Base-by-base conservation (phyloP, 2,329 filamentous ascomycete species). In the Neofusicoccum kwambonambiense region DNA sequence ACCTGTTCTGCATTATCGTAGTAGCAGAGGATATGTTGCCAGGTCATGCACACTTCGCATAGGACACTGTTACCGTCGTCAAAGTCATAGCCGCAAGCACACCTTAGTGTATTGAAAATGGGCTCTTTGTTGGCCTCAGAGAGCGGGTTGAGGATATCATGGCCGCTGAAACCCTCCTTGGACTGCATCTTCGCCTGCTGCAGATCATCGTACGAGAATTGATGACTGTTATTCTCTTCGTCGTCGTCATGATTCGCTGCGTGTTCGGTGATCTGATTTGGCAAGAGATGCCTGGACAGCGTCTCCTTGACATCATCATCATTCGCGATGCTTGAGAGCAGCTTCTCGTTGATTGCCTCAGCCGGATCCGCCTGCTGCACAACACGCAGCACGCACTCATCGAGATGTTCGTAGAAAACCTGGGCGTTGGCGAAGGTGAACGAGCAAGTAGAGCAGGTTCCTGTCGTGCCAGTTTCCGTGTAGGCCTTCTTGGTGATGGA, bases 241-340 rank as follows among this genome's bases (percentile, higher is more conserved):
- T 86, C 83, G 2, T 88, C 87, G 3, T 89, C 86, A 7, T 83
- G 89, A 78, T 82, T 98, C 94, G 80, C 97, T 94, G 77, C 98
- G 97, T 97, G 97, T 74, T 97, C 94, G 78, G 98, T 94, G 3
- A 94, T 92, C 67, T 90, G 94, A 69, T 27, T 45, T n/a, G 75
- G 73, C 5, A 79, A 69, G 34, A 74, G 72, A 47, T 79, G 78
- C 63, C 72, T 72, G 64, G 78, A 76, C 9, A 79, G 68, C 1
- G 77, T 79, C 64, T 77, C 74, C 41, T 74, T 73, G 51, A 79
- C 76, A 6, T 76, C 70, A 67, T 74, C 73, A 69, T 79, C 77
- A 52, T 78, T 76, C 11, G 76, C 75, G 49, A 79, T 74, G 1
- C 76, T 77, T 2, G 74, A 75, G 13, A 79, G 70, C 51, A 78